phyloP scores from a whole-genome alignment of 2,329 filamentous ascomycete species.

The Myriosclerotinia scirpicola region DNA sequence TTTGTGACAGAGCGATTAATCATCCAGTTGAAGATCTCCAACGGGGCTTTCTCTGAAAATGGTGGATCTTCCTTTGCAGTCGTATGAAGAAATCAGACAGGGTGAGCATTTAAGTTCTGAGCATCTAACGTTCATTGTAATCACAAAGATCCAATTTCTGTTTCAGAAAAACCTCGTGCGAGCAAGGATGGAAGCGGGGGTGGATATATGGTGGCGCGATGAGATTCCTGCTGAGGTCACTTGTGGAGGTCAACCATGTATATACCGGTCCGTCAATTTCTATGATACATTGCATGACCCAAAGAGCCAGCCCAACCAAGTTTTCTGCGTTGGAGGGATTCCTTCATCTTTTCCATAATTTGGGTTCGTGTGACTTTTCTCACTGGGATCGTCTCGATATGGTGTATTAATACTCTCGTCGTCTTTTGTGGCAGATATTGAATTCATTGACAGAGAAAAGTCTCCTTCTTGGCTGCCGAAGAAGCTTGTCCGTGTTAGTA shows the following conservation, averaged over 20 bases:
- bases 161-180: conserved; percentile 5
- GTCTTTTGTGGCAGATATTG: conserved; percentile 50
- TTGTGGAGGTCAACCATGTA: conserved; percentile 10
- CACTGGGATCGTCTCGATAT: conserved; percentile 32
- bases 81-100: neutral
- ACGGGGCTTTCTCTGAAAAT: neutral
- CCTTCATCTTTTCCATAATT: neutral
- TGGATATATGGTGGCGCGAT: conserved; percentile 4
- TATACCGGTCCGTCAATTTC: conserved; percentile 10
- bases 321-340: conserved; percentile 7
- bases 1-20: neutral
- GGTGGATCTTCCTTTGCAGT: neutral
- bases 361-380: conserved; percentile 3
- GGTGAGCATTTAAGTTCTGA: neutral
- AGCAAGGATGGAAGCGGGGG: conserved; percentile 11
- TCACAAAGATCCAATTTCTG: neutral
- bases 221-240: conserved; percentile 6
- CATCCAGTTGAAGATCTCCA: neutral
- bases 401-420: conserved; percentile 16
- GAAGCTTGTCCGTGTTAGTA: conserved; percentile 55
- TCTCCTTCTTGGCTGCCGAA: conserved; percentile 71
- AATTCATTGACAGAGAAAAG: conserved; percentile 58
- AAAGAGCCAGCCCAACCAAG: conserved; percentile 25
- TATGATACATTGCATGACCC: conserved; percentile 22
- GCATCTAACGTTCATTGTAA: neutral